A percentile compares a stretch with the other conserved stretches of the same genome.
Evolutionary conservation across 768 basidiomycete genomes (phyloP).

Genomic region (Macrolepiota dolichaula): DNA sequence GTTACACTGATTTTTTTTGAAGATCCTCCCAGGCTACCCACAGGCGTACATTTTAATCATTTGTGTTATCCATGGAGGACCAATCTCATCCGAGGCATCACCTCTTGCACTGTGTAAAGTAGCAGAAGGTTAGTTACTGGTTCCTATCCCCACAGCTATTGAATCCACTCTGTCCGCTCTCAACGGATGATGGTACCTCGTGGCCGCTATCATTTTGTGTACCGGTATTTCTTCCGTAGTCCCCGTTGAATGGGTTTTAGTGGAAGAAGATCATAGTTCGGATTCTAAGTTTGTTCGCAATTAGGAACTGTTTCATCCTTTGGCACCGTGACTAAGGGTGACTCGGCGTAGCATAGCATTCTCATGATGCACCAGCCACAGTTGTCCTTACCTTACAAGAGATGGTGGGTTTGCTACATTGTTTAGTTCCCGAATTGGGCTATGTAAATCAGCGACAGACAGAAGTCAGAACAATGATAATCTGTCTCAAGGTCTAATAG

Average conservation of each 20-base stretch:
- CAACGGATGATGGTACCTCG: slow-evolving; percentile 3
- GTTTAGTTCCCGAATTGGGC: not conserved
- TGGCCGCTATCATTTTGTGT: not conserved
- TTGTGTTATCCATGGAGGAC: no score
- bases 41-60: no score
- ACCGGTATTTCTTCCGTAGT: not conserved
- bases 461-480: not conserved
- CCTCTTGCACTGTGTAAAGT: not conserved
- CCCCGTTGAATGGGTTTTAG: not conserved
- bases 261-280: not conserved
- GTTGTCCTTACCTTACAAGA: not conserved
- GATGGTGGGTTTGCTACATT: not conserved
- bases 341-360: not conserved
- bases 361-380: not conserved
- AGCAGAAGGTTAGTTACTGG: not conserved
- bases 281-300: not conserved
- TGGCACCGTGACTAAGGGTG: not conserved
- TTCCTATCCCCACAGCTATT: not conserved
- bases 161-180: not conserved
- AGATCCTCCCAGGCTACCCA: no score
- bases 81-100: not conserved
- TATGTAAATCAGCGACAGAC: not conserved
- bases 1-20: no score
- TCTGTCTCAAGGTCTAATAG: no score
- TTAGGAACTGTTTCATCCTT: not conserved